phyloP scores from a whole-genome alignment of 352 stramenopile genomes.

The Pythium rishiriense region DNA sequence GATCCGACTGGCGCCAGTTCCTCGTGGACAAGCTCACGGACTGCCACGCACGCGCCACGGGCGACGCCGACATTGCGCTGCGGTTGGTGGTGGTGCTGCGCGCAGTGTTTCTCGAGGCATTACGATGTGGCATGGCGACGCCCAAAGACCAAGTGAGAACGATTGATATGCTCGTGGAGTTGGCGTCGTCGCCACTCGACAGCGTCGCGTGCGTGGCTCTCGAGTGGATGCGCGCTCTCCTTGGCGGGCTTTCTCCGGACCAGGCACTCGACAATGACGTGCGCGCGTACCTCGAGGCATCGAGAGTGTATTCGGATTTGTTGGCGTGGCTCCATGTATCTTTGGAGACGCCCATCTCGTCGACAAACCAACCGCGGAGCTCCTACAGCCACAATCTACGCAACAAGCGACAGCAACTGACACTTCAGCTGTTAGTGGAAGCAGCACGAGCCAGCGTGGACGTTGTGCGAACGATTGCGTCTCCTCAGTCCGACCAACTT shows the following conservation, averaged over 20 bases:
- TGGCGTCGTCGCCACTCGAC: slow-evolving; percentile 10
- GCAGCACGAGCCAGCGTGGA: background rate
- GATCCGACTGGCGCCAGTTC: slow-evolving; percentile 25
- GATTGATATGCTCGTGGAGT: slow-evolving; percentile 13
- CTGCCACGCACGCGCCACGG: slow-evolving; percentile 9
- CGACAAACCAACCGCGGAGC: background rate
- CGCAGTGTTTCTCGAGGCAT: slow-evolving; percentile 8
- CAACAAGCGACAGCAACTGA: background rate
- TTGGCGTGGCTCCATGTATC: slow-evolving; percentile 56
- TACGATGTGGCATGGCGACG: background rate
- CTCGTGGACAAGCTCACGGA: slow-evolving; percentile 27
- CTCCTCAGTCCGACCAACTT: slow-evolving; percentile 4
- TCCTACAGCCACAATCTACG: background rate
- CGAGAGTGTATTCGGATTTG: slow-evolving; percentile 46
- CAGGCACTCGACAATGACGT: slow-evolving; percentile 19
- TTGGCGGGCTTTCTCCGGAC: background rate
- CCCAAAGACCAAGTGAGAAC: slow-evolving; percentile 14
- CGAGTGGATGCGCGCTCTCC: background rate
- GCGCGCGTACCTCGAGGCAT: slow-evolving; percentile 65
- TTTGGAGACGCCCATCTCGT: slow-evolving; percentile 27
- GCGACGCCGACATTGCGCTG: background rate
- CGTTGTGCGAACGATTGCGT: background rate
- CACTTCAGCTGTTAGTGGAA: background rate
- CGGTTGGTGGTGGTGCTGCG: slow-evolving; percentile 12
- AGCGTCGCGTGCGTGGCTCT: slow-evolving; percentile 13